phyloP scores from a whole-genome alignment of 164 flowering plant species.

The Piper longum region DNA sequence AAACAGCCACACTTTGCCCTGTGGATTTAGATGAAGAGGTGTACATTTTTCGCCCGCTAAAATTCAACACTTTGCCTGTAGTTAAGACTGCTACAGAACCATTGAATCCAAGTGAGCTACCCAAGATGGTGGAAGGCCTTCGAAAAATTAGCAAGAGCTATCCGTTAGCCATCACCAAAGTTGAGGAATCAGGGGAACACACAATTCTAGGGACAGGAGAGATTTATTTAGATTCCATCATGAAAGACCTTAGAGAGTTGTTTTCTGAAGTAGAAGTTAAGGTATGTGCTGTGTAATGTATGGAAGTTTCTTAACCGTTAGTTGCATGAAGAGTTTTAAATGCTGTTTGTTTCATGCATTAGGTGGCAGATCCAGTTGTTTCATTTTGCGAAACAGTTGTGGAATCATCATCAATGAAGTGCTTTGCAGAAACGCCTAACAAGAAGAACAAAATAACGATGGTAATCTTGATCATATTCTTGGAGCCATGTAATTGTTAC shows the following conservation, averaged over 20 bases:
- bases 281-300: constrained; percentile 21
- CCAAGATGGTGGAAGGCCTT: constrained; percentile 99
- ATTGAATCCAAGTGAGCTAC: constrained; percentile 94
- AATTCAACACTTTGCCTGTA: constrained; percentile 87
- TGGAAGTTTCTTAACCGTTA: background rate
- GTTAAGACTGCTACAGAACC: constrained; percentile 98
- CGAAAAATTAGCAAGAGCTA: constrained; percentile 96
- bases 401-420: constrained; percentile 96
- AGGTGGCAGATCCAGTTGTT: constrained; percentile 99
- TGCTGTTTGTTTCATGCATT: constrained; percentile 8
- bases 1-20: constrained; percentile 92
- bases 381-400: constrained; percentile 99
- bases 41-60: constrained; percentile 85
- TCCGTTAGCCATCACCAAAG: constrained; percentile 92
- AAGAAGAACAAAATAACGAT: constrained; percentile 94
- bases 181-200: constrained; percentile 98
- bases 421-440: constrained; percentile 99
- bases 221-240: constrained; percentile 89
- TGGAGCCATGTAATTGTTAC: background rate
- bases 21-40: constrained; percentile 74
- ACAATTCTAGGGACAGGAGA: constrained; percentile 97
- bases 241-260: constrained; percentile 98
- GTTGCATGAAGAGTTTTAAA: background rate
- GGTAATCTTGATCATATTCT: constrained; percentile 23
- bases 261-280: constrained; percentile 99